A percentile compares a stretch with the other conserved stretches of the same genome.
phyloP scores from a whole-genome alignment of 23 red algal species.

The Gracilaria vermiculophylla region DNA sequence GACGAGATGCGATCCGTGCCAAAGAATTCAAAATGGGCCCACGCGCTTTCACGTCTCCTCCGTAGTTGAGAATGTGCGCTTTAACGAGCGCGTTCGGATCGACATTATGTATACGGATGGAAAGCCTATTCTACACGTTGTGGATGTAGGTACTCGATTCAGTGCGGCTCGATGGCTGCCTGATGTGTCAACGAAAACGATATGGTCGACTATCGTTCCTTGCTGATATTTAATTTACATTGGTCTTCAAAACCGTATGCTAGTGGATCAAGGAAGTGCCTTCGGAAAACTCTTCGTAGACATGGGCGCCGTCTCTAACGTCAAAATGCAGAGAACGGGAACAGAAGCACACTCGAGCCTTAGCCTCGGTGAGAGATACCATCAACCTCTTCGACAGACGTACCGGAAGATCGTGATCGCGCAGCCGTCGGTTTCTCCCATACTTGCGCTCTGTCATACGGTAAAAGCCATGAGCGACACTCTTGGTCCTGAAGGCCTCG shows the following conservation, averaged over 20 bases:
- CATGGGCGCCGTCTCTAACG: not conserved
- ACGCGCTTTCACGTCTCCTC: conserved; percentile 30
- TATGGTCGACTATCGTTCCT: not conserved
- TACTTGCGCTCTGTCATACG: not conserved
- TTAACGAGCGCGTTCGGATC: conserved; percentile 7
- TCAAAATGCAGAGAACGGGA: not conserved
- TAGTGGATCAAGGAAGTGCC: not conserved
- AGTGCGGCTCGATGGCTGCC: conserved; percentile 1
- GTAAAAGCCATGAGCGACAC: conserved; percentile 36
- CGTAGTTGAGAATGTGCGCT: not conserved
- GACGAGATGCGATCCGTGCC: conserved; percentile 38
- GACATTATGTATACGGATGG: conserved; percentile 46
- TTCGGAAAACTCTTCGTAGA: conserved; percentile 2
- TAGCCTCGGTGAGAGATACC: conserved; percentile 15
- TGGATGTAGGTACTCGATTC: conserved; percentile 2
- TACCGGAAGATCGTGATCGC: conserved; percentile 6
- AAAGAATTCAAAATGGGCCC: conserved; percentile 31
- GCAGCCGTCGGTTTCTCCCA: not conserved
- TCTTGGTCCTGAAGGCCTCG: conserved; percentile 12
- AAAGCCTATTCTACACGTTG: conserved; percentile 31
- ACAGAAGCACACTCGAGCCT: conserved; percentile 40
- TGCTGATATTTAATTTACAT: not conserved
- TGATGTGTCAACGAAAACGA: not conserved
- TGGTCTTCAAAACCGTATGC: not conserved
- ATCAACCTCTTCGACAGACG: conserved; percentile 27